These are phyloP conservation scores for Solanum lignicaule DNA, from an alignment of 257 asterid genomes.

Conservation along the genomic window DNA sequence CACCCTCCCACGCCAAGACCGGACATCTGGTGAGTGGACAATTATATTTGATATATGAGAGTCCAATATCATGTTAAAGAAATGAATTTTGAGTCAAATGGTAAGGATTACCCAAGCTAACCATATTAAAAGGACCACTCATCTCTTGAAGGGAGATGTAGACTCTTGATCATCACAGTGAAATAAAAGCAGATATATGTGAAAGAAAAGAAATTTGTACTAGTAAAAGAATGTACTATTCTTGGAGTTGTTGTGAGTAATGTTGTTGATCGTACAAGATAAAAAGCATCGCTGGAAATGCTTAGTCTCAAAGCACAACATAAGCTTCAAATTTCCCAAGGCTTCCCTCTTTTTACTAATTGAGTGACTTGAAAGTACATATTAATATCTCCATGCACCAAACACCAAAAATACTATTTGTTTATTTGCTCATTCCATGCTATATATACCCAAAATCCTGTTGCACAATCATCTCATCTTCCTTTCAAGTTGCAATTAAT, in stretches of 20 bases:
- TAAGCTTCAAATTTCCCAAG: conserved; percentile 1
- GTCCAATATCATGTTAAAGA: not conserved
- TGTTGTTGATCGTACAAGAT: not conserved
- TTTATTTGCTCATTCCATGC: not conserved
- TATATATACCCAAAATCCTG: conserved; percentile 23
- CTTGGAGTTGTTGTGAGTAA: not conserved
- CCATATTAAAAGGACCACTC: not conserved
- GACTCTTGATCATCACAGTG: not conserved
- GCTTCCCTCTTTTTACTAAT: not conserved
- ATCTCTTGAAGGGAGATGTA: not conserved
- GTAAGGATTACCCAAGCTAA: not conserved
- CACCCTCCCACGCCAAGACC: not conserved
- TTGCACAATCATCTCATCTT: conserved; percentile 13
- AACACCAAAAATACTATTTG: not conserved
- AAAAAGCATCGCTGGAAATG: conserved; percentile 20
- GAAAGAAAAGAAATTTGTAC: not conserved
- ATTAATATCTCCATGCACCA: conserved; percentile 17
- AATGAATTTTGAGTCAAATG: not conserved
- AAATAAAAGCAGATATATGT: not conserved
- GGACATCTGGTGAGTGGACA: fast-evolving
- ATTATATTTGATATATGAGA: not conserved
- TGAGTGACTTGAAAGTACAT: conserved; percentile 48
- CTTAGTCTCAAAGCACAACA: conserved; percentile 52
- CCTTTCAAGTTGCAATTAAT: not conserved
- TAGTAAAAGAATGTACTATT: not conserved